phyloP scores from a whole-genome alignment of 2,329 filamentous ascomycete genomes.

The Mariannaea elegans region DNA sequence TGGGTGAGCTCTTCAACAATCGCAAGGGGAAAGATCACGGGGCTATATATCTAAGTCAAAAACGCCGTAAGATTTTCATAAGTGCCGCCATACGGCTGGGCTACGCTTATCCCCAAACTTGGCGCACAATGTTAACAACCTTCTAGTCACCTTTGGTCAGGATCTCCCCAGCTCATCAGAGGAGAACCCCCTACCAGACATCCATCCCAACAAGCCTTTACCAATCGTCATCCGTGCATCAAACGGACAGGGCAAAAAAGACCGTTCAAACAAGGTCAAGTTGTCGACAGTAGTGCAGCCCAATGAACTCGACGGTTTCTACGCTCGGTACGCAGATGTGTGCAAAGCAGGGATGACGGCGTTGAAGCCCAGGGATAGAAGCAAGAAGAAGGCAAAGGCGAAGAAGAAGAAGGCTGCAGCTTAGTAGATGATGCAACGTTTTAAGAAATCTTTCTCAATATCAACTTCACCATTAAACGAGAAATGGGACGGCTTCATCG shows the following conservation, averaged over 20 bases:
- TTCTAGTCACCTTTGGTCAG: slow-evolving; percentile 54
- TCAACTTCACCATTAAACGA: slow-evolving; percentile 27
- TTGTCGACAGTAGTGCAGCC: slow-evolving; percentile 84
- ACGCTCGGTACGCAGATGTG: slow-evolving; percentile 83
- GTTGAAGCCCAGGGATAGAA: slow-evolving; percentile 92
- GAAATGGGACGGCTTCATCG: neutral
- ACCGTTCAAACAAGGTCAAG: slow-evolving; percentile 71
- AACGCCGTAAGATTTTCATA: slow-evolving; percentile 66
- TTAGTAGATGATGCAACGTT: slow-evolving; percentile 7
- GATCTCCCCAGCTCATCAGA: slow-evolving; percentile 53
- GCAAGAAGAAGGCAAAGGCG: slow-evolving; percentile 83
- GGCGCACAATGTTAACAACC: slow-evolving; percentile 14
- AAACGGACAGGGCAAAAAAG: slow-evolving; percentile 75
- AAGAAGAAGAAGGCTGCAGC: slow-evolving; percentile 68
- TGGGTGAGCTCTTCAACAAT: slow-evolving; percentile 73
- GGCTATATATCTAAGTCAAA: slow-evolving; percentile 79
- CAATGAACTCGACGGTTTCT: slow-evolving; percentile 82
- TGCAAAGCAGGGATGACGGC: slow-evolving; percentile 90
- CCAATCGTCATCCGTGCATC: slow-evolving; percentile 85
- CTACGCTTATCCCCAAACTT: neutral
- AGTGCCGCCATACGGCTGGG: neutral
- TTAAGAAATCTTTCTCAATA: slow-evolving; percentile 2
- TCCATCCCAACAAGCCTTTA: slow-evolving; percentile 65
- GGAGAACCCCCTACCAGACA: slow-evolving; percentile 67
- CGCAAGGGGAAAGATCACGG: slow-evolving; percentile 76